Evolutionary conservation across 495 filamentous ascomycete species (phyloP).

Genomic region (Penicillium malachiteum): DNA sequence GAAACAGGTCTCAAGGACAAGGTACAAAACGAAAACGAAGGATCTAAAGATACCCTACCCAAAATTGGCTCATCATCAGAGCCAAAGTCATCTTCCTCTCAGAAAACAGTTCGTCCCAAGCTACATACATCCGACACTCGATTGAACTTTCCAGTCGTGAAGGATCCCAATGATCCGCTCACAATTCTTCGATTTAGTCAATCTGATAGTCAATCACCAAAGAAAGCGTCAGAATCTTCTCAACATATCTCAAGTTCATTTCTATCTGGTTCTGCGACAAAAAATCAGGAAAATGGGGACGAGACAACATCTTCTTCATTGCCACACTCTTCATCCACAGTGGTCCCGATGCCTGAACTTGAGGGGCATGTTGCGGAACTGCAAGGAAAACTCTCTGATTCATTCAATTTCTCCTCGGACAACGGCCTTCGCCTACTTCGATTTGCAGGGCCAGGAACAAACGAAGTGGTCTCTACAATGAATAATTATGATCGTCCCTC

Average conservation of each 20-base stretch:
- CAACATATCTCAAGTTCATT: conserved; percentile 16
- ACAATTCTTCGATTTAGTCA: conserved; percentile 71
- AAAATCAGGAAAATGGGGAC: conserved; percentile 8
- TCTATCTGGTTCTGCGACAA: conserved; percentile 10
- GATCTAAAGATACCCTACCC: background rate
- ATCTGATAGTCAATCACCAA: conserved; percentile 44
- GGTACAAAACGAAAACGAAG: background rate
- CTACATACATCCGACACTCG: conserved; percentile 26
- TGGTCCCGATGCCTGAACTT: conserved; percentile 6
- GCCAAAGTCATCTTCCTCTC: conserved; percentile 25
- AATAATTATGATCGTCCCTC: conserved; percentile 41
- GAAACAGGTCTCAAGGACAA: background rate
- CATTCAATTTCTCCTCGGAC: conserved; percentile 30
- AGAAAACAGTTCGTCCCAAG: conserved; percentile 28
- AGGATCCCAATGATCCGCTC: conserved; percentile 67
- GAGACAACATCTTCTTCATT: conserved; percentile 16
- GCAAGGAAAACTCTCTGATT: conserved; percentile 19
- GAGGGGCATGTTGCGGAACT: conserved; percentile 26
- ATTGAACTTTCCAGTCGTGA: conserved; percentile 73
- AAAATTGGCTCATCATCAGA: conserved; percentile 14
- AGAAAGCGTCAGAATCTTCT: conserved; percentile 32
- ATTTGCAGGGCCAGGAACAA: conserved; percentile 25
- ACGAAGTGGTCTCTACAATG: conserved; percentile 30
- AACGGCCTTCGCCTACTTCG: conserved; percentile 26
- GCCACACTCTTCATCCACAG: conserved; percentile 24